These are phyloP conservation scores for Penicillium sumatraense DNA, from an alignment of 2,329 filamentous ascomycete species.

Conservation along the genomic window DNA sequence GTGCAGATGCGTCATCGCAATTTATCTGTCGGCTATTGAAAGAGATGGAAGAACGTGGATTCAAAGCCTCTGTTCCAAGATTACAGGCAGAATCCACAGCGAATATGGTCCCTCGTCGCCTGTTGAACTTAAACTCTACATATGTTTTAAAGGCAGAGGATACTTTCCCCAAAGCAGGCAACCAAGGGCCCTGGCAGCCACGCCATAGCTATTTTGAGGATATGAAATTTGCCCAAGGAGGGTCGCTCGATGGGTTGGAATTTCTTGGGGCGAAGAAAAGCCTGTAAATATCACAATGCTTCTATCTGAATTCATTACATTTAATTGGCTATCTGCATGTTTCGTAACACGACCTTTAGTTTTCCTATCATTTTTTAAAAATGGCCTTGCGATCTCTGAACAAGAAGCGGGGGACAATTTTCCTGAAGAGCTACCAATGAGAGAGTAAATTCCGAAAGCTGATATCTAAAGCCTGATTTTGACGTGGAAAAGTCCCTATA, in stretches of 20 bases:
- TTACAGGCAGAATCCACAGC: constrained; percentile 10
- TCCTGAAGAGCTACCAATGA: too few relatives aligned
- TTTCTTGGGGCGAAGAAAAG: constrained; percentile 5
- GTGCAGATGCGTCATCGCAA: constrained; percentile 37
- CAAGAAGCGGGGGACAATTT: too few relatives aligned
- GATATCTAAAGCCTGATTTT: too few relatives aligned
- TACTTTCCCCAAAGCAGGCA: constrained; percentile 39
- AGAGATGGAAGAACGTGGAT: constrained; percentile 16
- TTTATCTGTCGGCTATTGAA: constrained; percentile 36
- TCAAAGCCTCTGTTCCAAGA: constrained; percentile 28
- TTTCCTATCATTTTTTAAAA: too few relatives aligned
- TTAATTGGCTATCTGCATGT: neutral
- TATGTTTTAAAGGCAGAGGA: constrained; percentile 39
- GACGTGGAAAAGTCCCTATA: too few relatives aligned
- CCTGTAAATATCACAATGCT: neutral
- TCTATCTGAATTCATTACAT: neutral
- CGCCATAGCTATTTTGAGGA: constrained; percentile 42
- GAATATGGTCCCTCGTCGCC: constrained; percentile 25
- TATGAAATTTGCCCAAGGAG: constrained; percentile 41
- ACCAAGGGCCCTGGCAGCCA: constrained; percentile 42
- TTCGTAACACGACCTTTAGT: too few relatives aligned
- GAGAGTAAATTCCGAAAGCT: too few relatives aligned
- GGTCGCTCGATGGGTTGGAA: constrained; percentile 36
- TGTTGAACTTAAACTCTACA: constrained; percentile 42
- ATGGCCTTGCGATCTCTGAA: too few relatives aligned